Base-by-base conservation (phyloP, 345 rosid genomes). In the Dimocarpus longan region DNA sequence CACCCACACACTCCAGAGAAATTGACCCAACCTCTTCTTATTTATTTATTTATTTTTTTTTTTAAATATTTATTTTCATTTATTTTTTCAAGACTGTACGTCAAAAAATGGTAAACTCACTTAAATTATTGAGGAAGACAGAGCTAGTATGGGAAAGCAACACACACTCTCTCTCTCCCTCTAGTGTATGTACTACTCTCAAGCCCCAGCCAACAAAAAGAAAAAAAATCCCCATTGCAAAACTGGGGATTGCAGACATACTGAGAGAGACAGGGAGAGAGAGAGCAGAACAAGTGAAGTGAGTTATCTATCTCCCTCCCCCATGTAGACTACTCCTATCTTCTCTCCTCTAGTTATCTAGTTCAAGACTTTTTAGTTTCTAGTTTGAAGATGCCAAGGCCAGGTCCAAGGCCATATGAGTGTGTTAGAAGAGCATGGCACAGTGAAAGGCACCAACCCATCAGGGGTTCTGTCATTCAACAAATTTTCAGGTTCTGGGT, bases 341-440 rank as follows among this genome's bases (percentile, higher is more conserved):
- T 10, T 66, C 69, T 48, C 59, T 39, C 56, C 68, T 46, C 52
- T 11, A 11, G 52, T 46, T 46, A 1, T 46, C 52, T 46, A 46
- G 8, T 46, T 11, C 8, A 46, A 46, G 12, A 46, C 5, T 11
- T 44, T 10, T 46, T 11, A 46, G 52, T 46, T 46, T 46, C 52
- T 46, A 7, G 52, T 46, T 74, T 78, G 80, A 84, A 88, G 91
- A 95, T 93, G 98, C 96, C 98, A 60, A 86, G 97, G 82, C 98
- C 98, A 4, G 97, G 98, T 40, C 98, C 97, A 3, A 91, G 97
- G 82, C 98, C 99, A 22, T 95, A 90, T 76, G 98, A 93, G 91
- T 95, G 99, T 78, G 97, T 94, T 39, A 88, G 89, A 82, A 87
- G 97, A 85, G 94, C 95, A 80, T 96, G 99, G 99, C 99, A 96